Percentiles rank a stretch among this genome's conserved stretches.
Evolutionary conservation across 2,329 filamentous ascomycete genomes (phyloP).

Genomic region (Basipetospora chlamydospora): DNA sequence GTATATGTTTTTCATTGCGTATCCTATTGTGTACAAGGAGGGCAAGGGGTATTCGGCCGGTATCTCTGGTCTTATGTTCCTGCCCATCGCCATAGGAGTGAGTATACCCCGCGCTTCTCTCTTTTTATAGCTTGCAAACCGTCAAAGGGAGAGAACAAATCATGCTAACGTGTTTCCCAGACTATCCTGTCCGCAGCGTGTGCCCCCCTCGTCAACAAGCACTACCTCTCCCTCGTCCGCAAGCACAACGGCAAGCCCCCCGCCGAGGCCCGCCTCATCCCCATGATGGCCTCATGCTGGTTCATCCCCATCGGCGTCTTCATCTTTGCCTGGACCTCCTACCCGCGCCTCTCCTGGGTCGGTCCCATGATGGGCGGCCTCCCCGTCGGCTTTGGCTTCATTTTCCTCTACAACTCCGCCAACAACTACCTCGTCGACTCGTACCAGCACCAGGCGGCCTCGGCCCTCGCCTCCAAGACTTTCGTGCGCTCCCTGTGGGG

Average conservation of each 20-base stretch:
- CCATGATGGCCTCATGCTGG: constrained; percentile 70
- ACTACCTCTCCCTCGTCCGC: constrained; percentile 52
- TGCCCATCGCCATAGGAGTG: constrained; percentile 61
- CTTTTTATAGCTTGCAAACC: background rate
- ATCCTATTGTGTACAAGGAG: constrained; percentile 56
- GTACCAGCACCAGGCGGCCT: constrained; percentile 60
- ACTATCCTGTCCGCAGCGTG: constrained; percentile 50
- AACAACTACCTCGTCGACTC: constrained; percentile 59
- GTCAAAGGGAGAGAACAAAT: no score
- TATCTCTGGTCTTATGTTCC: constrained; percentile 74
- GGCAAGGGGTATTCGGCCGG: constrained; percentile 66
- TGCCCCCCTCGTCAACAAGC: constrained; percentile 62
- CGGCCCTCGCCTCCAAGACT: constrained; percentile 68
- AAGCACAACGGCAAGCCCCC: constrained; percentile 60
- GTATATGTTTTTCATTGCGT: constrained; percentile 67
- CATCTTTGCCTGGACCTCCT: constrained; percentile 50
- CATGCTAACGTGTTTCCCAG: constrained; percentile 1
- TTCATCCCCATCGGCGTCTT: constrained; percentile 46
- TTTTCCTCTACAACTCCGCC: constrained; percentile 68
- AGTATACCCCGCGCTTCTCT: background rate
- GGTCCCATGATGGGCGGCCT: constrained; percentile 59
- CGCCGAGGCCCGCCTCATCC: constrained; percentile 63
- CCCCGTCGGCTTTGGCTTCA: constrained; percentile 66
- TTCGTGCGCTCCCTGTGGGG: constrained; percentile 71
- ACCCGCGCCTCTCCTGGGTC: constrained; percentile 49